Conservation (phyloP, 2,329 filamentous ascomycete species). For the Botrytis tulipae region DNA sequence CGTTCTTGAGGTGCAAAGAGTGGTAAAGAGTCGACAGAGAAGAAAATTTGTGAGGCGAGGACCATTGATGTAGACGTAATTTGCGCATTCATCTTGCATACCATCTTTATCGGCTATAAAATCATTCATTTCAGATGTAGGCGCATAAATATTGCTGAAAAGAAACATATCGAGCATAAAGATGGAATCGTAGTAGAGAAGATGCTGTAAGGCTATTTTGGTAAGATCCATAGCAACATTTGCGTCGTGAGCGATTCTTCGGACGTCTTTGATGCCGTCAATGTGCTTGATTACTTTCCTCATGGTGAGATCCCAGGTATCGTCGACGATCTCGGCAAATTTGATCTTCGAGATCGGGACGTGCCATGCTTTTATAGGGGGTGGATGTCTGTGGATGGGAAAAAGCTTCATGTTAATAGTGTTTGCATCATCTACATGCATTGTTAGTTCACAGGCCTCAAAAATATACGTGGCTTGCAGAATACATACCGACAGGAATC, state of each 20-base stretch:
- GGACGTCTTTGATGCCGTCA: conserved; percentile 86
- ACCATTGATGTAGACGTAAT: conserved; percentile 60
- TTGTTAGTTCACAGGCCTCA: conserved; percentile 20
- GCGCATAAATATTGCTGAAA: conserved; percentile 87
- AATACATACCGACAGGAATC: conserved; percentile 80
- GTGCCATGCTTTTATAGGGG: conserved; percentile 80
- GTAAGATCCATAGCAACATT: conserved; percentile 86
- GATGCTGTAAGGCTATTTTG: conserved; percentile 80
- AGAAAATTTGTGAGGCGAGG: conserved; percentile 53
- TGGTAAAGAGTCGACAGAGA: conserved; percentile 80
- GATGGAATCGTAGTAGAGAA: conserved; percentile 90
- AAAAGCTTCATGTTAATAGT: conserved; percentile 97
- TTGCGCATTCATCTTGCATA: conserved; percentile 82
- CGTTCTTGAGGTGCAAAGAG: conserved; percentile 78
- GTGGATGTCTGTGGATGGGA: conserved; percentile 73
- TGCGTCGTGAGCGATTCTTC: conserved; percentile 79
- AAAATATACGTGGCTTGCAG: background rate
- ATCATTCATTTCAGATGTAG: conserved; percentile 71
- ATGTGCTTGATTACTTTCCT: conserved; percentile 80
- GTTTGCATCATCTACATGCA: conserved; percentile 73
- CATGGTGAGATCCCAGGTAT: conserved; percentile 73
- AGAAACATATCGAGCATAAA: conserved; percentile 93
- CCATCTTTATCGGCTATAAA: conserved; percentile 73
- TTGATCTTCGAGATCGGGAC: conserved; percentile 78
- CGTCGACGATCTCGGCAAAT: conserved; percentile 60